Evolutionary conservation across 768 basidiomycete genomes (phyloP).

Genomic region (Boletellus ananas): DNA sequence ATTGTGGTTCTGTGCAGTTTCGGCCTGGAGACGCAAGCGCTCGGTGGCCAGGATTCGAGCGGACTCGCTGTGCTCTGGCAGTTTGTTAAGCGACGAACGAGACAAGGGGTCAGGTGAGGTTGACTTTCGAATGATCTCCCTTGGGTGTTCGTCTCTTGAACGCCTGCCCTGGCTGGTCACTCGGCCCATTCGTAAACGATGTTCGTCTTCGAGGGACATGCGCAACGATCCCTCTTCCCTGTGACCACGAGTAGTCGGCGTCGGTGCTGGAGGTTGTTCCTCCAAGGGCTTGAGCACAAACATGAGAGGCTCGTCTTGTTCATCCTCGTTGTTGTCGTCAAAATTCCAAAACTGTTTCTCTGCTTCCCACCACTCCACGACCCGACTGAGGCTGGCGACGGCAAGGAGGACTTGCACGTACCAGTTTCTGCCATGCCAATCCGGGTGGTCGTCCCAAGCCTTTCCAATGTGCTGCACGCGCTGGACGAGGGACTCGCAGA

Average conservation of each 20-base stretch:
- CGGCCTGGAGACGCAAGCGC: constrained; percentile 83
- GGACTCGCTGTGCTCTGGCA: constrained; percentile 63
- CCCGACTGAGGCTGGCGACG: constrained; percentile 91
- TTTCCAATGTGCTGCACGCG: constrained; percentile 88
- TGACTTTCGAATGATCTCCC: constrained; percentile 40
- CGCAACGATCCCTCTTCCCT: constrained; percentile 37
- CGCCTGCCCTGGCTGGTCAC: constrained; percentile 51
- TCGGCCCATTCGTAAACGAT: constrained; percentile 44
- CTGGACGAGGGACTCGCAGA: constrained; percentile 83
- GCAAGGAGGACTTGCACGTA: constrained; percentile 96
- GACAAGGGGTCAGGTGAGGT: constrained; percentile 35
- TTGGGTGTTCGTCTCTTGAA: constrained; percentile 56
- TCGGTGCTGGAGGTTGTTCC: constrained; percentile 44
- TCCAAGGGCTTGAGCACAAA: constrained; percentile 91
- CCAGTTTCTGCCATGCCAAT: constrained; percentile 98
- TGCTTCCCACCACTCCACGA: constrained; percentile 99
- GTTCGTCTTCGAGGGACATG: constrained; percentile 31
- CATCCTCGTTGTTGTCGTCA: constrained; percentile 85
- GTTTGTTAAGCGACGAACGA: constrained; percentile 39
- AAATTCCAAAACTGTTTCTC: constrained; percentile 99
- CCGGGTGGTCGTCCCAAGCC: constrained; percentile 96
- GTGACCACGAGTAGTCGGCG: constrained; percentile 36
- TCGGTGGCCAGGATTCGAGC: constrained; percentile 86
- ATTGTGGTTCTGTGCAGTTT: constrained; percentile 93
- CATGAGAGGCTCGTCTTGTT: constrained; percentile 84